Conservation (phyloP, 176 grass and related monocot genomes). For the Ananas comosus region DNA sequence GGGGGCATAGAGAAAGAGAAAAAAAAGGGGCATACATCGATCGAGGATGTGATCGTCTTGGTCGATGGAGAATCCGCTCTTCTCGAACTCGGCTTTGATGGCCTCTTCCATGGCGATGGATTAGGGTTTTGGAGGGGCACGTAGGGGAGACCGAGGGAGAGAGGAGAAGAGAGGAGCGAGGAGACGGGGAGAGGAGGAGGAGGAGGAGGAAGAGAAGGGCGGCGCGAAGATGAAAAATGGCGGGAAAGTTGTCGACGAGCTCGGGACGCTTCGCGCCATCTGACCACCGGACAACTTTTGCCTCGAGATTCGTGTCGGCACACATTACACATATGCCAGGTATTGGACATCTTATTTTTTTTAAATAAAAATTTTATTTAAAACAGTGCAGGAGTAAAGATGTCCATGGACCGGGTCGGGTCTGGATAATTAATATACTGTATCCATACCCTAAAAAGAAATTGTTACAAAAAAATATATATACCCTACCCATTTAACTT, state of each 20-base stretch:
- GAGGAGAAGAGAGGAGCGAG: background rate
- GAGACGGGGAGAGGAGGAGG: background rate
- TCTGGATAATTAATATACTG: no score
- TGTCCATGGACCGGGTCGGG: no score
- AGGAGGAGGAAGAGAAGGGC: background rate
- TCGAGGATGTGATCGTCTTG: slow-evolving; percentile 55
- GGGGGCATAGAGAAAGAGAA: background rate
- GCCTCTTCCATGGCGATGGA: slow-evolving; percentile 55
- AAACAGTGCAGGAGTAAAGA: no score
- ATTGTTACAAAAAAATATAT: no score
- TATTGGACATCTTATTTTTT: no score
- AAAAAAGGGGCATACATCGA: slow-evolving; percentile 34
- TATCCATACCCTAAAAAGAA: no score
- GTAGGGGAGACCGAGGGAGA: background rate
- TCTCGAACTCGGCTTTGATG: slow-evolving; percentile 71
- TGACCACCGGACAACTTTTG: no score
- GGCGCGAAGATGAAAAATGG: background rate
- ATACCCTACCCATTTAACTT: no score
- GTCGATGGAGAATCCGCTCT: slow-evolving; percentile 57
- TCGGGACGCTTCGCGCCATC: no score
- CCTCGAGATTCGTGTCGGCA: no score
- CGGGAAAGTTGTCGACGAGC: background rate
- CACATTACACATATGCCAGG: no score
- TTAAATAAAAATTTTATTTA: no score
- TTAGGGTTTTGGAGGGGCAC: slow-evolving; percentile 10